Evolutionary conservation across 495 filamentous ascomycete species (phyloP), one percentile per base, ranked within the genome.

Genomic region (Terfezia claveryi): DNA sequence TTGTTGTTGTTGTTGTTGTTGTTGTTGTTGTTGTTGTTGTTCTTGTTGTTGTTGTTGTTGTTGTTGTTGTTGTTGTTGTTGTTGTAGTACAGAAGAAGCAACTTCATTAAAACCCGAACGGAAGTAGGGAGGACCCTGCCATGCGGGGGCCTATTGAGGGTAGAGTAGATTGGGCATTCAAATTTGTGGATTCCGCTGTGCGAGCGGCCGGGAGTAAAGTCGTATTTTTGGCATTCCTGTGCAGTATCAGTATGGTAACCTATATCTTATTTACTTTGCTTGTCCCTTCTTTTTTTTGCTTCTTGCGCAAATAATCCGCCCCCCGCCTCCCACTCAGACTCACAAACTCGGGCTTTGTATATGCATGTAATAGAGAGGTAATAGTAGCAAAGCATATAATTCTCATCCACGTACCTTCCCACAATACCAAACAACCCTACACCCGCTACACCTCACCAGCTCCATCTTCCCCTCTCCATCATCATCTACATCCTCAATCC

Each of bases 361-460:
- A 20, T 20, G 20, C 20, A 20, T 20, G 20, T 20, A 20, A 20
- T 20, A 20, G 20, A 20, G 20, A 20, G 20, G 20, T 20, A 20
- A 2, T 20, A 20, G 20, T 20, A 20, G 20, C 20, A 20, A 0
- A 20, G 20, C 20, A 20, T 1, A 20, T 20, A 20, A 20, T 20
- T 20, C 20, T 20, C 20, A 20, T 20, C 20, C 44, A 68, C 71
- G 52, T 59, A 82, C 79, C 71, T 76, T 77, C 51, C 74, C 72
- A 64, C 82, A 87, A 64, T 83, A 87, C 55, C 71, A 74, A 0
- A 79, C 74, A 11, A 73, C 67, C 51, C 70, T 73, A 66, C 82
- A 87, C 0, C 75, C 76, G 0, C 70, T 70, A 65, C 82, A 87
- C 32, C 69, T 71, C 57, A 72, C 76, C 27, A 81, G 57, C 0